phyloP scores from a whole-genome alignment of 495 filamentous ascomycete genomes.

The Schizothecium vesticola region DNA sequence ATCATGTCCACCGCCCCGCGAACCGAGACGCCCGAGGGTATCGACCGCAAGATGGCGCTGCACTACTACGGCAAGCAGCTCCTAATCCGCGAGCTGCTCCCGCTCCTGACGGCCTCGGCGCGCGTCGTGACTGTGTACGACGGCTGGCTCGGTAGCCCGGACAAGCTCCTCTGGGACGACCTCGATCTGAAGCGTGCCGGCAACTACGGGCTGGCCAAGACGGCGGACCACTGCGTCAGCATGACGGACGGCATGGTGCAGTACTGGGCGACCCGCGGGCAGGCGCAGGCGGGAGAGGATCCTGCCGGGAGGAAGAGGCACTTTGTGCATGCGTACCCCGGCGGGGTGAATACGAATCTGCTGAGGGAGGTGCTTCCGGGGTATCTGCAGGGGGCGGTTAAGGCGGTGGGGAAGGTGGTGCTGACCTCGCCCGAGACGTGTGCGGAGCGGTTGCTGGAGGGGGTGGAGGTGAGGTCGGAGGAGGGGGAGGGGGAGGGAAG shows the following conservation, averaged over 20 bases:
- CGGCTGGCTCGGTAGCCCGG: slow-evolving; percentile 3
- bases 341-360: slow-evolving; percentile 15
- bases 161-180: slow-evolving; percentile 23
- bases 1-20: slow-evolving; percentile 17
- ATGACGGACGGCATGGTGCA: slow-evolving; percentile 23
- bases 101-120: slow-evolving; percentile 12
- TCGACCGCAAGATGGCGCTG: slow-evolving; percentile 25
- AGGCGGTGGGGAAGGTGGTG: background rate
- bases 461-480: background rate
- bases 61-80: slow-evolving; percentile 27
- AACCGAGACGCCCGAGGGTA: slow-evolving; percentile 24
- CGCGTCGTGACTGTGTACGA: slow-evolving; percentile 21
- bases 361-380: slow-evolving; percentile 7
- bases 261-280: slow-evolving; percentile 11
- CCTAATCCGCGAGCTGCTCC: slow-evolving; percentile 21
- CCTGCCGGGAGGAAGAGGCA: slow-evolving; percentile 5
- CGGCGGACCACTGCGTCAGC: slow-evolving; percentile 17
- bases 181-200: slow-evolving; percentile 16
- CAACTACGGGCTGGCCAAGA: slow-evolving; percentile 10
- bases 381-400: slow-evolving; percentile 6
- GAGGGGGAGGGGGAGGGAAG: slow-evolving; percentile 7
- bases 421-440: slow-evolving; percentile 14
- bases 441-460: slow-evolving; percentile 16
- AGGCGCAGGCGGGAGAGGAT: background rate
- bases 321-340: slow-evolving; percentile 21